Conservation (phyloP, 1,139 yeast species). For the Scheffersomyces illinoinensis region DNA sequence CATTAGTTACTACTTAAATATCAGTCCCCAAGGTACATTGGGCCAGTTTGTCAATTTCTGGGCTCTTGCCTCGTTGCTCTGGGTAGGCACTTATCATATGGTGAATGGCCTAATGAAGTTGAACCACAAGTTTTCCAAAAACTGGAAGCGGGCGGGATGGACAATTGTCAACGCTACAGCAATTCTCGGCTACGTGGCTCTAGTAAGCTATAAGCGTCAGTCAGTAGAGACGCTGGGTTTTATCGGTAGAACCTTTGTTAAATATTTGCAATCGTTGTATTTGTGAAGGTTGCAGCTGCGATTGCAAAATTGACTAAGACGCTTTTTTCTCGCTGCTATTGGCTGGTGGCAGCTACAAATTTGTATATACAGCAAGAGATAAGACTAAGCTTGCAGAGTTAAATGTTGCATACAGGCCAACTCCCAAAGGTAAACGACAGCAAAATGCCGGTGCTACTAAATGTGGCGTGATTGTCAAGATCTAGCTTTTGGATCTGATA, state of each 20-base stretch:
- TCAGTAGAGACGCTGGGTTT: slow-evolving; percentile 25
- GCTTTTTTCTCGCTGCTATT: neutral
- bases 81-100: slow-evolving; percentile 34
- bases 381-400: neutral
- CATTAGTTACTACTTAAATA: slow-evolving; percentile 44
- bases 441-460: neutral
- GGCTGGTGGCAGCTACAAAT: neutral
- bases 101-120: slow-evolving; percentile 38
- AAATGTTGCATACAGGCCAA: neutral
- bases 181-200: slow-evolving; percentile 24
- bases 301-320: neutral
- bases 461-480: neutral
- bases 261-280: slow-evolving; percentile 20
- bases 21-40: slow-evolving; percentile 14
- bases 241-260: slow-evolving; percentile 28
- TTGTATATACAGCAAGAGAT: neutral
- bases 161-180: slow-evolving; percentile 25
- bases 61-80: slow-evolving; percentile 21
- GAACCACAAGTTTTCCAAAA: slow-evolving; percentile 25
- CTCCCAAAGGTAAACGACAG: too few species aligned
- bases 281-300: neutral
- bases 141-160: slow-evolving; percentile 39
- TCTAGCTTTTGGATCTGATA: neutral
- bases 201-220: slow-evolving; percentile 22
- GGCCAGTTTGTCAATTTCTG: slow-evolving; percentile 23